Conservation (phyloP, 306 rosid genomes). For the Vigna hirtella region DNA sequence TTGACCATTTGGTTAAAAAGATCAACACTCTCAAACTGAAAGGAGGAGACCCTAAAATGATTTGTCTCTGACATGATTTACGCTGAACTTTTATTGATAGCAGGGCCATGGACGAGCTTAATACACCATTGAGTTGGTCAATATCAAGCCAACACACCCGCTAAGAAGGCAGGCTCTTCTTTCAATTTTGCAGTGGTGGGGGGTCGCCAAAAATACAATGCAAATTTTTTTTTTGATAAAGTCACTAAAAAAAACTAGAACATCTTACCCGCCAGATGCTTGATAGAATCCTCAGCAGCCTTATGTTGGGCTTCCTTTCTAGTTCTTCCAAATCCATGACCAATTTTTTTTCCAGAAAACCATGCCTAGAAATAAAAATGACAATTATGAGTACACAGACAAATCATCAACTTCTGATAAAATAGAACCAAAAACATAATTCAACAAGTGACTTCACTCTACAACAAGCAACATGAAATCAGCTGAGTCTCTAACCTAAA, state of each 20-base stretch:
- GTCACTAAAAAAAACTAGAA: slow-evolving; percentile 17
- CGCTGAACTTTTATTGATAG: slow-evolving; percentile 9
- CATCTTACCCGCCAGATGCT: slow-evolving; percentile 81
- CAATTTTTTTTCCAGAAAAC: slow-evolving; percentile 90
- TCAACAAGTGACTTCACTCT: slow-evolving; percentile 30
- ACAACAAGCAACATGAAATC: slow-evolving; percentile 35
- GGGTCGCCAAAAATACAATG: not conserved
- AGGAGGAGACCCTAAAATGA: not conserved
- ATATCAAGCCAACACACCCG: not conserved
- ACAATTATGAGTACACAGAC: slow-evolving; percentile 32
- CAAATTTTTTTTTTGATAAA: not conserved
- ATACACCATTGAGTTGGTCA: slow-evolving; percentile 14
- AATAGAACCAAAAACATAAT: slow-evolving; percentile 26
- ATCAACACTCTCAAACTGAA: slow-evolving; percentile 7
- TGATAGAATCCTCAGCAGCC: slow-evolving; percentile 89
- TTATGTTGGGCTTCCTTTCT: slow-evolving; percentile 88
- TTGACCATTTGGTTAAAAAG: slow-evolving; percentile 23
- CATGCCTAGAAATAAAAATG: slow-evolving; percentile 65
- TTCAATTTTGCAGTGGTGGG: not conserved
- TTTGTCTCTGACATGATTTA: slow-evolving; percentile 14
- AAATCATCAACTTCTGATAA: slow-evolving; percentile 41
- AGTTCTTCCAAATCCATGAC: slow-evolving; percentile 85
- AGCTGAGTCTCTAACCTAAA: slow-evolving; percentile 31
- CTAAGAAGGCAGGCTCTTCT: slow-evolving; percentile 14
- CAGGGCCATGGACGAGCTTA: slow-evolving; percentile 3